phyloP scores from a whole-genome alignment of 305 asterid genomes.

The Fraxinus latifolia region DNA sequence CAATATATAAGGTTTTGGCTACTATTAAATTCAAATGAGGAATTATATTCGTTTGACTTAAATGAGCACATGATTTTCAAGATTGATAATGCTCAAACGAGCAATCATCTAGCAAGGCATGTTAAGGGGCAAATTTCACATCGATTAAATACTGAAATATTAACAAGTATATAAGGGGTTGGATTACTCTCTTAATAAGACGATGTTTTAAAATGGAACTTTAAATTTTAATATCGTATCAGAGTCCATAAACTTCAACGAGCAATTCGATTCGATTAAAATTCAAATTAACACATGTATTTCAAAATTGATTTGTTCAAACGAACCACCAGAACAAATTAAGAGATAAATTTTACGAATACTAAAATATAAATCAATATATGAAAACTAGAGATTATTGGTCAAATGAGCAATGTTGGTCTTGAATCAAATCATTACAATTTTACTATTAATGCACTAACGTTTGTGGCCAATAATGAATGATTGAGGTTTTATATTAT shows the following conservation, averaged over 20 bases:
- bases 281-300: neutral
- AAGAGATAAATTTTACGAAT: neutral
- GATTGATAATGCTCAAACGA: neutral
- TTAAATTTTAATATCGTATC: neutral
- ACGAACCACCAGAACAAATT: neutral
- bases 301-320: neutral
- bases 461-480: conserved; percentile 23
- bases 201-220: neutral
- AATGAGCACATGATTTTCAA: neutral
- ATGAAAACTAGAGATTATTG: neutral
- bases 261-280: neutral
- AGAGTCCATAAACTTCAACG: neutral
- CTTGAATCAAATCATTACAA: neutral
- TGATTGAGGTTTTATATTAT: conserved; percentile 14
- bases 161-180: neutral
- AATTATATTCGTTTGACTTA: neutral
- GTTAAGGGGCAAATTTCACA: no score
- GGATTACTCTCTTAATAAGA: neutral
- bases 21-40: neutral
- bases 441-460: neutral
- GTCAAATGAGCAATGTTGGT: neutral
- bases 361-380: neutral
- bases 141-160: neutral
- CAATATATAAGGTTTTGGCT: no score
- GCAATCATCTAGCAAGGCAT: neutral